Base-by-base conservation (phyloP, 2,329 filamentous ascomycete species). In the Lasiodiplodia citricola region DNA sequence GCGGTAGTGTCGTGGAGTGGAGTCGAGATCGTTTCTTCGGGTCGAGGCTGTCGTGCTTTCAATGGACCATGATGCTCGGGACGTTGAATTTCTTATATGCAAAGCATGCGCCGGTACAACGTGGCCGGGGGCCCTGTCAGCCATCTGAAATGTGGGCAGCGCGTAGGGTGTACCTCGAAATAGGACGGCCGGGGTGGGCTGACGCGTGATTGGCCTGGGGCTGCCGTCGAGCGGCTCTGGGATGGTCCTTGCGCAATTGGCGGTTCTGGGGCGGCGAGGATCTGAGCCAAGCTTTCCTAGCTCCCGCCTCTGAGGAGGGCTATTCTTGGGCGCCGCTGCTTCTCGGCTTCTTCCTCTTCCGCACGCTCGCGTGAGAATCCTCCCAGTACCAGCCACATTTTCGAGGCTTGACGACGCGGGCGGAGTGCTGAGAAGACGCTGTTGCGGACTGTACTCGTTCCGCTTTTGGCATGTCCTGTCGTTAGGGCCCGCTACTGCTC, bases 241-340 rank as follows among this genome's bases (percentile, higher is more conserved):
- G 58, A 37, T 62, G 58, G 58, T 28, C 58, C 58, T 63, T 63
- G 58, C 58, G 58, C 58, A 16, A 63, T 63, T 44, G 41, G 41
- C 41, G 23, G 37, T 60, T 60, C 35, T 18, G 56, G n/a, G 31
- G 28, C 18, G 8, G 14, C 31, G 16, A 23, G 35, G 58, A 63
- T 63, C 58, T 50, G 58, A 51, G 58, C 58, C 58, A 63, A 63
- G 58, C 58, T 63, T 63, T 63, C 41, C 58, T 63, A 63, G 58
- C 28, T 63, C 58, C 58, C 58, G 58, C 58, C 35, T 23, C n/a
- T 23, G 21, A 18, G 10, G 58, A 35, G 18, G 23, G 57, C 58
- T 63, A 63, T 63, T 63, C 58, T 63, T 63, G 58, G 57, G 56
- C 37, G 23, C 18, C 35, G n/a, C 35, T 11, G 7, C 55, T 14